phyloP scores from a whole-genome alignment of 768 basidiomycete genomes.

The Cystofilobasidium ferigula region DNA sequence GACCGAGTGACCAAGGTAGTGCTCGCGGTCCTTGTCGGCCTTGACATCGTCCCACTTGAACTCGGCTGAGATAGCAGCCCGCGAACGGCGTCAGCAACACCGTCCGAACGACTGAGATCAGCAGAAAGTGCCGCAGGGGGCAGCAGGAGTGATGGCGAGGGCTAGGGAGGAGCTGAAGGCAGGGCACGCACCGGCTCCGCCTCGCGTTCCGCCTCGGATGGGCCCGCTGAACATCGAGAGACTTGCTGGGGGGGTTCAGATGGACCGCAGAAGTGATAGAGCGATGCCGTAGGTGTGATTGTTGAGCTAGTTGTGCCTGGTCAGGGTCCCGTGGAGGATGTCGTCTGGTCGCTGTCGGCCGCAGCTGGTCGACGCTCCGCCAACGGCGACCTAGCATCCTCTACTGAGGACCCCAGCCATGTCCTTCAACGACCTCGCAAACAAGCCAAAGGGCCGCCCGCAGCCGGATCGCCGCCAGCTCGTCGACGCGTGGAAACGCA shows the following conservation, averaged over 20 bases:
- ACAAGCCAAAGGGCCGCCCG: background rate
- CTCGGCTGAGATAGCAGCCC: conserved; percentile 7
- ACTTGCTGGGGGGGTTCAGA: too few relatives aligned
- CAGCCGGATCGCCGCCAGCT: background rate
- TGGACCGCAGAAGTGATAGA: too few relatives aligned
- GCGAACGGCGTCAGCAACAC: background rate
- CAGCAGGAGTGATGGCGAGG: background rate
- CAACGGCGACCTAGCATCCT: background rate
- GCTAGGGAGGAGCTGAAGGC: background rate
- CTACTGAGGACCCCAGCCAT: background rate
- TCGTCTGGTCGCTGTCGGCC: too few relatives aligned
- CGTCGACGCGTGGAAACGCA: conserved; percentile 1
- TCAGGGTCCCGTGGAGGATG: too few relatives aligned
- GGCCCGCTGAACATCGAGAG: background rate
- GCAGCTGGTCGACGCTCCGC: background rate
- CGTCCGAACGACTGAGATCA: background rate
- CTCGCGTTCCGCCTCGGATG: conserved; percentile 14
- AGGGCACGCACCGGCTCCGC: conserved; percentile 5
- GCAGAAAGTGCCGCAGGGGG: background rate
- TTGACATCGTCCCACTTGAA: conserved; percentile 25
- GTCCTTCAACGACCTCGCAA: conserved; percentile 6
- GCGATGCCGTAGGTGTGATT: too few relatives aligned
- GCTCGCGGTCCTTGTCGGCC: conserved; percentile 22
- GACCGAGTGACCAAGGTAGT: conserved; percentile 25
- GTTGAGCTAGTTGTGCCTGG: too few relatives aligned